Evolutionary conservation across 2,329 filamentous ascomycete genomes (phyloP), one percentile per base, ranked within the genome.

Genomic region (Claviceps citrina): DNA sequence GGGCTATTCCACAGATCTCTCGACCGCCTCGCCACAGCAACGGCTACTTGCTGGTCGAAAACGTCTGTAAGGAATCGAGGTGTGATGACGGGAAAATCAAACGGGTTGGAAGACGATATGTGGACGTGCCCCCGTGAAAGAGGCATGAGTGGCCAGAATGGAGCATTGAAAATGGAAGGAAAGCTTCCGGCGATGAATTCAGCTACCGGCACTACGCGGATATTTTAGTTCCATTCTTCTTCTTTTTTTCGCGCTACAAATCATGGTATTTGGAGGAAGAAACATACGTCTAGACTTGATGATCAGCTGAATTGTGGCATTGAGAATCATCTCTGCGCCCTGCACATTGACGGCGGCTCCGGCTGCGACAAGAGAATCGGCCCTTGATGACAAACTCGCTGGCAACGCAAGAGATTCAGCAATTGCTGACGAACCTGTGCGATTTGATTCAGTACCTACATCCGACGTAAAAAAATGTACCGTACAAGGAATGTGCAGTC

Each of bases 71-170:
- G 36, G 5, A 51, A 44, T 0, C 50, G 43, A 4, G 49, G 48
- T n/a, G 40, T 40, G 18, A 51, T 51, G 8, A 46, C 43, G 1
- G 50, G 47, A 15, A 38, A 12, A 4, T 42, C 32, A 12, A 51
- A 48, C 0, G 48, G 43, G 15, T 50, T 39, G 3, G 49, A 40
- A 0, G 49, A 49, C 13, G 42, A 44, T 32, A 51, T 47, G 39
- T 52, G 48, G 5, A 52, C 36, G 25, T 53, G 44, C 1, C 49
- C 50, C 8, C 49, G 43, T 1, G 49, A 53, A 2, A 53, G 31
- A 6, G 50, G 47, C 41, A 50, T 43, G 5, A 49, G 41, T 3
- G 50, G 49, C 50, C 49, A 51, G 35, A 49, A 52, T 9, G 38
- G 41, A 8, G 40, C 44, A 13, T 39, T 36, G 28, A 51, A 42